These are phyloP conservation scores for Neoboletus magnificus DNA, from an alignment of 768 basidiomycete species.

Conservation along the genomic window DNA sequence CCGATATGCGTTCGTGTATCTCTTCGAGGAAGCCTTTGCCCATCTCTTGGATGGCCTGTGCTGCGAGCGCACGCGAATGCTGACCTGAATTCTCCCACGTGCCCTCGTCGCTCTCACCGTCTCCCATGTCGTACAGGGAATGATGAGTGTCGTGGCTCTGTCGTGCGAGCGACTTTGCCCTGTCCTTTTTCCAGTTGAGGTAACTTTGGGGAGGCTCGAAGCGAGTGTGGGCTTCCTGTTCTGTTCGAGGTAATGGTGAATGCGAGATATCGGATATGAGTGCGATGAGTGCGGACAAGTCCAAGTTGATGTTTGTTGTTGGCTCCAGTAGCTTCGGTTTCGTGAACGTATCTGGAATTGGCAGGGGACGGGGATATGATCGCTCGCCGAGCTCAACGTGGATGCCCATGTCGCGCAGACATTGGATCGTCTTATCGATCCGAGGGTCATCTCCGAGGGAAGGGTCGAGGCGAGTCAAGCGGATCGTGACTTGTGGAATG, in stretches of 20 bases:
- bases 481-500: constrained; percentile 52
- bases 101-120: background rate
- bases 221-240: constrained; percentile 56
- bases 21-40: constrained; percentile 58
- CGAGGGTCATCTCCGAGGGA: constrained; percentile 44
- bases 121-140: constrained; percentile 8
- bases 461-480: constrained; percentile 68
- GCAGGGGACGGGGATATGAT: constrained; percentile 12
- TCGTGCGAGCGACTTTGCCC: constrained; percentile 7
- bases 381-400: constrained; percentile 65
- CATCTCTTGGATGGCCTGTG: constrained; percentile 78
- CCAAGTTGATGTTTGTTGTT: constrained; percentile 68
- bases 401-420: constrained; percentile 60
- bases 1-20: constrained; percentile 47
- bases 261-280: constrained; percentile 82
- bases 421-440: constrained; percentile 55
- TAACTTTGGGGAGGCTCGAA: constrained; percentile 62
- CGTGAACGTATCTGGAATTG: background rate
- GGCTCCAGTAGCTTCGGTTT: constrained; percentile 36
- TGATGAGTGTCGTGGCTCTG: background rate
- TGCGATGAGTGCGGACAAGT: constrained; percentile 82
- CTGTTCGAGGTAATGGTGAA: constrained; percentile 53
- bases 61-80: constrained; percentile 66
- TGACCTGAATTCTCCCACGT: constrained; percentile 40
- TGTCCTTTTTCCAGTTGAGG: constrained; percentile 54